Percentiles rank a stretch among this genome's conserved stretches.
These are phyloP conservation scores for Stropharia rugosoannulata DNA, from an alignment of 768 basidiomycete genomes.

Conservation along the genomic window DNA sequence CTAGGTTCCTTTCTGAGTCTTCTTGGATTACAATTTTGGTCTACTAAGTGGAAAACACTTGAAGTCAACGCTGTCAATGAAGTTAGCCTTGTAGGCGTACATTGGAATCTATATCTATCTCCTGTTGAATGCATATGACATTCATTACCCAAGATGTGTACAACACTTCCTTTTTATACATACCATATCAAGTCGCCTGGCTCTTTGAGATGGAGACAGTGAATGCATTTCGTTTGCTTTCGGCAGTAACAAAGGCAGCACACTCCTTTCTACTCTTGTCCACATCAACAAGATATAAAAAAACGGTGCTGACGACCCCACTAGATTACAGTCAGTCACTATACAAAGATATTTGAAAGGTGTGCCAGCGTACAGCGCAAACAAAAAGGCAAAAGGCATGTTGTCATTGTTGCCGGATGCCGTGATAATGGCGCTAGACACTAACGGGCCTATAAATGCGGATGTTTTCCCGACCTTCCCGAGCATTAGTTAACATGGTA, in stretches of 20 bases:
- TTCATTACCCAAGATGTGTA: neutral
- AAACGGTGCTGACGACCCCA: conserved; percentile 51
- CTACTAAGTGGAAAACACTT: too few species aligned
- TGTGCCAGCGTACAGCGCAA: conserved; percentile 52
- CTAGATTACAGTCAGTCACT: conserved; percentile 26
- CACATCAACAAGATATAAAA: conserved; percentile 63
- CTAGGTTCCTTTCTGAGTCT: too few species aligned
- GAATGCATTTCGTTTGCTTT: conserved; percentile 32
- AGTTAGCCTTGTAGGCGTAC: too few species aligned
- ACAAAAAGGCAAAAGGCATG: conserved; percentile 75
- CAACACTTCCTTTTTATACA: neutral
- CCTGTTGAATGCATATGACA: neutral
- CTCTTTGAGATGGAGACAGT: neutral
- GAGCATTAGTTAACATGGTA: neutral
- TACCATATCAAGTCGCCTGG: neutral
- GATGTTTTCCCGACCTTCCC: conserved; percentile 69
- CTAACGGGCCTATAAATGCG: conserved; percentile 74
- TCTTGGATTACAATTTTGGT: too few species aligned
- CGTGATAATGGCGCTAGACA: conserved; percentile 73
- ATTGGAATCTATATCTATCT: too few species aligned
- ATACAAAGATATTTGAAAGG: neutral
- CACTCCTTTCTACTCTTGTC: conserved; percentile 65
- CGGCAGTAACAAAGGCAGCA: conserved; percentile 57
- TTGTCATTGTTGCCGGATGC: conserved; percentile 67
- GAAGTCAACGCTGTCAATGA: too few species aligned